These are phyloP conservation scores for Citeromyces hawaiiensis DNA, from an alignment of 1,139 yeast species.

Conservation along the genomic window DNA sequence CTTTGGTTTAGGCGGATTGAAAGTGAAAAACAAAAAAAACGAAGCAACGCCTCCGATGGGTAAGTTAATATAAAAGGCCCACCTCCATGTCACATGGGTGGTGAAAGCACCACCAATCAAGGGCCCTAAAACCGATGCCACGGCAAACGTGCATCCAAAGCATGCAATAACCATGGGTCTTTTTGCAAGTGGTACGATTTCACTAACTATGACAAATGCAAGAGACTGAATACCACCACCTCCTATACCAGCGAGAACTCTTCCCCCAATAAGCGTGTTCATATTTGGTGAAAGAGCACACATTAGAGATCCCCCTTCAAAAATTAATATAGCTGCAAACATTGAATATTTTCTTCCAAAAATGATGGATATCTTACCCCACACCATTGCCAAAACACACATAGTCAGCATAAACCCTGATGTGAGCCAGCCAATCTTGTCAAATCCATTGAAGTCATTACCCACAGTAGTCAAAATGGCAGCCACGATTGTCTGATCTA, in stretches of 20 bases:
- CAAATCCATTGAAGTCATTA: conserved; percentile 35
- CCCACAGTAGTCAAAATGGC: conserved; percentile 47
- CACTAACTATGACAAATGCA: conserved; percentile 45
- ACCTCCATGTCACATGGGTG: conserved; percentile 53
- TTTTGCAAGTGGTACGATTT: conserved; percentile 35
- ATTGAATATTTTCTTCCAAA: conserved; percentile 47
- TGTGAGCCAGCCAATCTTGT: conserved; percentile 47
- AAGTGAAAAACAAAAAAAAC: conserved; percentile 28
- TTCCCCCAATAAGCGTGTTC: conserved; percentile 54
- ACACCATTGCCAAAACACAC: conserved; percentile 42
- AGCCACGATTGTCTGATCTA: conserved; percentile 56
- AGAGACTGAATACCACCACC: conserved; percentile 58
- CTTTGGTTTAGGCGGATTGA: conserved; percentile 34
- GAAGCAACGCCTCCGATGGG: conserved; percentile 54
- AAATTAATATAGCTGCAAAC: conserved; percentile 34
- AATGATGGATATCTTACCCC: conserved; percentile 48
- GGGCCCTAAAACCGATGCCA: conserved; percentile 44
- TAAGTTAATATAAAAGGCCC: conserved; percentile 66
- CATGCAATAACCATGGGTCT: conserved; percentile 7
- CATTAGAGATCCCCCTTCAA: conserved; percentile 51
- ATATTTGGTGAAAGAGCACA: conserved; percentile 43
- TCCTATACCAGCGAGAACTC: conserved; percentile 62
- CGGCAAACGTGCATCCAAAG: conserved; percentile 22
- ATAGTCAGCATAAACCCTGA: conserved; percentile 48
- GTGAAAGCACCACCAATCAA: conserved; percentile 59